These are phyloP conservation scores for Solanum gracilifrons DNA, from an alignment of 257 asterid genomes.

Conservation along the genomic window DNA sequence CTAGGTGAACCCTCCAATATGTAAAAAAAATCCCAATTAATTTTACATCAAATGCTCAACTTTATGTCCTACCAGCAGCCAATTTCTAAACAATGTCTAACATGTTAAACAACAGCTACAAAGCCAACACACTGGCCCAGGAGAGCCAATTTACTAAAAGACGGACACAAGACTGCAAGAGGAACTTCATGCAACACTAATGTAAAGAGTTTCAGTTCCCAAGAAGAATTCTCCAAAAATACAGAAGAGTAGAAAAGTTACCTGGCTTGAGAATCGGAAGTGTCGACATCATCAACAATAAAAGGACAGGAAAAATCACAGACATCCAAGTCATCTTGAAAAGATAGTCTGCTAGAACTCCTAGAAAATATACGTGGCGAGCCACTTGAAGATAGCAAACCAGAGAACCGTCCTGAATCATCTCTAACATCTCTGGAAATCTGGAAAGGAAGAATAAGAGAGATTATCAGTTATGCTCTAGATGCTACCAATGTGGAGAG, in stretches of 20 bases:
- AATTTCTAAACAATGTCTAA: background rate
- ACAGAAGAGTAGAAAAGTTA: slow-evolving; percentile 11
- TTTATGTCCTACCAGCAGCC: background rate
- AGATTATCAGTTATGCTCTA: background rate
- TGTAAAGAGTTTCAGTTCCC: background rate
- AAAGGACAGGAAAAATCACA: slow-evolving; percentile 80
- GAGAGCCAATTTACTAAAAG: background rate
- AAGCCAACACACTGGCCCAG: background rate
- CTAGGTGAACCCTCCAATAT: background rate
- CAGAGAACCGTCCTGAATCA: slow-evolving; percentile 94
- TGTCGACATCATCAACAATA: slow-evolving; percentile 92
- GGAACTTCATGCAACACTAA: background rate
- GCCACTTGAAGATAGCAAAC: slow-evolving; percentile 77
- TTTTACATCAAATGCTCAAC: background rate
- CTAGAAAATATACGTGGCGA: slow-evolving; percentile 92
- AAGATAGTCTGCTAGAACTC: slow-evolving; percentile 91
- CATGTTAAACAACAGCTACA: background rate
- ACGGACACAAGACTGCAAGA: background rate
- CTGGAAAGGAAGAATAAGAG: slow-evolving; percentile 19
- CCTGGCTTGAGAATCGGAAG: slow-evolving; percentile 61
- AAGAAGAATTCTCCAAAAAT: background rate
- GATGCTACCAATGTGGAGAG: background rate
- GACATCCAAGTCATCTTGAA: slow-evolving; percentile 88
- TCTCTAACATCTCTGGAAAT: slow-evolving; percentile 71
- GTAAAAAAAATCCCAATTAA: background rate